Percentiles rank a stretch among this genome's conserved stretches.
Conservation (phyloP, 306 rosid genomes). For the Fragaria vesca region DNA sequence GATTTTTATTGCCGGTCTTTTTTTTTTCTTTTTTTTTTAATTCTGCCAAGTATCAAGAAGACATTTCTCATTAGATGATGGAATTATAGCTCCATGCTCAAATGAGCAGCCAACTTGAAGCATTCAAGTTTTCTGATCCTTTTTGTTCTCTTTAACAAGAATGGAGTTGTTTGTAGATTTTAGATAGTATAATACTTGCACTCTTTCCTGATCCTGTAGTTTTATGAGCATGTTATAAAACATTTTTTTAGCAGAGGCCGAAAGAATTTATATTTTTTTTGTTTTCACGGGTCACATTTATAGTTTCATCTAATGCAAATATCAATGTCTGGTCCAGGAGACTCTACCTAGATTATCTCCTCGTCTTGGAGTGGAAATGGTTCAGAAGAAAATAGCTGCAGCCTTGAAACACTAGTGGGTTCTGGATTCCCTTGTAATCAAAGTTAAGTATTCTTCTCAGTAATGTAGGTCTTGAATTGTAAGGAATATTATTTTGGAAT, state of each 20-base stretch:
- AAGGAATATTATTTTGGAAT: not conserved
- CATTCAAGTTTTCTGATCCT: slow-evolving; percentile 5
- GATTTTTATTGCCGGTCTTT: not conserved
- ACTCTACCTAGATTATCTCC: slow-evolving; percentile 77
- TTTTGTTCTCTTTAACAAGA: not conserved
- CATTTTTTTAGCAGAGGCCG: not conserved
- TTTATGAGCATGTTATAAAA: not conserved
- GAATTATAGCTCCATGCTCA: slow-evolving; percentile 16
- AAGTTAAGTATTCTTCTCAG: not conserved
- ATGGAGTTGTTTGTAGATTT: not conserved
- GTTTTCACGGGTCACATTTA: slow-evolving; percentile 5
- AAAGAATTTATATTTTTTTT: not conserved
- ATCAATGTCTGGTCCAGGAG: slow-evolving; percentile 50
- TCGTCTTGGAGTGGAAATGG: slow-evolving; percentile 79
- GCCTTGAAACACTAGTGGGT: slow-evolving; percentile 48
- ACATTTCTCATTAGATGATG: slow-evolving; percentile 28
- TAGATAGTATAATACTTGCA: not conserved
- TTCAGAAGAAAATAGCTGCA: slow-evolving; percentile 81
- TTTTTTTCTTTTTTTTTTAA: not conserved
- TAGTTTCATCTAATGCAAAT: slow-evolving; percentile 21
- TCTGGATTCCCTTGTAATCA: slow-evolving; percentile 4
- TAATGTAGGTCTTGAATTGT: not conserved
- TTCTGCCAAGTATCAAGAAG: slow-evolving; percentile 2
- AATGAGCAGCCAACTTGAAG: slow-evolving; percentile 7
- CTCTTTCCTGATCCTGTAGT: slow-evolving; percentile 8